Base-by-base conservation (phyloP, 306 rosid genomes). In the Vachellia collinsii region DNA sequence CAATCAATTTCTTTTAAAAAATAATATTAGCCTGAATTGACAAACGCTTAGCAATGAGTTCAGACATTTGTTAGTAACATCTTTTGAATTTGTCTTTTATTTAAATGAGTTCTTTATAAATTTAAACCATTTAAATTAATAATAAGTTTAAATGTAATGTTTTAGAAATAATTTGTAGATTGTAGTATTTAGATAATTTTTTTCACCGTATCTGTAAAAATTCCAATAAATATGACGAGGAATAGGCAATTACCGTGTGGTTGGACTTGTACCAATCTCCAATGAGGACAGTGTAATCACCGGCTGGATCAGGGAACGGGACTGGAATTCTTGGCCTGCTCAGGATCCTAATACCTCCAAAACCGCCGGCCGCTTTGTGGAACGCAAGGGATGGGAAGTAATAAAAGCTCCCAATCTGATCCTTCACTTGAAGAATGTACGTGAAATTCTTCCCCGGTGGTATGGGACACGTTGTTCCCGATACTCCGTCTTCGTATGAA, bases 301-400 rank as follows among this genome's bases (percentile, higher is more conserved):
- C 98, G 10, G 86, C 88, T 0, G 99, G 99, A 73, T 93, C 99
- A 3, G 96, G 91, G 72, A 95, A 95, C 4, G 98, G 99, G 4
- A 95, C 98, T 1, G 99, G 99, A 74, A 93, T 95, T 63, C 90
- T 82, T 4, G 99, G 99, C 70, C 99, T 89, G 87, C 99, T 95
- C 9, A 93, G 96, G 46, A 95, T 95, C 69, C 99, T 91, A 47
- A 95, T 89, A 22, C 99, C 99, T 68, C 99, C 99, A 53, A 95
- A 95, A 59, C 94, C 99, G 58, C 99, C 99, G 4, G 97, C 99
- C 0, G 99, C 99, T 83, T 95, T 95, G 83, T 95, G 99, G 76
- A 95, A 95, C 11, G 91, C 91, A 51, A 95, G 98, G 3, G 99
- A 93, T 17, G 99, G 99, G 86, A 90, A 95, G 77, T 95, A 95